Base-by-base conservation (phyloP, 2,329 filamentous ascomycete genomes). In the Monosporascus sp. region DNA sequence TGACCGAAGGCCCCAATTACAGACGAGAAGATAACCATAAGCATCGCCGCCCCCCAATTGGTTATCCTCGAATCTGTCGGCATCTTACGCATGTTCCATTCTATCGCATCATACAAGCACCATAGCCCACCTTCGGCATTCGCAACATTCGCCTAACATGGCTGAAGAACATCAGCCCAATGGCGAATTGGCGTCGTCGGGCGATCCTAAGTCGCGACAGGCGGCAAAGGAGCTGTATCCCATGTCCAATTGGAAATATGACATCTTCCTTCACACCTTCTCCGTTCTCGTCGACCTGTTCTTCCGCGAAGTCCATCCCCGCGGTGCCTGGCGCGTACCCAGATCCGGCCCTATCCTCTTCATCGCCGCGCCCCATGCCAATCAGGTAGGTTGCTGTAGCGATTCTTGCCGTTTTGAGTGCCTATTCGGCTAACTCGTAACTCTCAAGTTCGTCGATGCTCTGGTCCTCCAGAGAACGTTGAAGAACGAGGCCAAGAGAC, bases 231-330 rank as follows among this genome's bases (percentile, higher is more conserved):
- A 86, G 68, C 74, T 84, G 45, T 84, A 84, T 61, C 83, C 84
- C 50, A 88, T 89, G 85, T 85, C 83, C 64, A 80, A 83, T 61
- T 88, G 82, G 78, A 85, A 87, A 60, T 92, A 92, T 70, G 88
- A 92, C 73, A 78, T 85, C 55, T 88, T 91, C 66, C 78, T 92
- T 34, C 91, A 88, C 80, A 79, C 80, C 48, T 87, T 91, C 68
- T 88, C 87, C 43, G 83, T 97, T 59, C 79, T 97, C 50, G 86
- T 95, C 60, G 94, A 99, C 72, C 85, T 97, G 61, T 99, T 99
- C 83, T 99, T 99, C 78, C 87, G 94, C 62, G 94, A 99, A 73
- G 91, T 99, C 17, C 92, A 97, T 69, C 94, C 94, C 14, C 84
- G 94, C 60, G 91, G 91, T 61, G 90, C 92, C 58, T 99, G 94